phyloP scores from a whole-genome alignment of 208 protist genomes.

The Acanthamoeba quina region DNA sequence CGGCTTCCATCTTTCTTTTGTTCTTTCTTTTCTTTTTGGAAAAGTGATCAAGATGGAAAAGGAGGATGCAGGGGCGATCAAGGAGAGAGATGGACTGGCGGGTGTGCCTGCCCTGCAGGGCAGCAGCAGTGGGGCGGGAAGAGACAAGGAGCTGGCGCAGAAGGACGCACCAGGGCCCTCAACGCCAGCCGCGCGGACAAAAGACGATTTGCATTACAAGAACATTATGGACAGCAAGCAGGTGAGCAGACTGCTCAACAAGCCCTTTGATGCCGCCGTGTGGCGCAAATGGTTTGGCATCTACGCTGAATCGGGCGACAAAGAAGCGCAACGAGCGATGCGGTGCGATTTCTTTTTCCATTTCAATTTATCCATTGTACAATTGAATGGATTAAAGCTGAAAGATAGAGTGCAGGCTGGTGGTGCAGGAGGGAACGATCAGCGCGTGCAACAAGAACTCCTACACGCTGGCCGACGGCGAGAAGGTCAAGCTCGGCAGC shows the following conservation, averaged over 20 bases:
- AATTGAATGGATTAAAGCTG: background rate
- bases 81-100: no score
- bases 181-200: background rate
- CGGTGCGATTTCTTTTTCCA: background rate
- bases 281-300: slow-evolving; percentile 47
- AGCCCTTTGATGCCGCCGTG: slow-evolving; percentile 27
- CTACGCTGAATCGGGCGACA: background rate
- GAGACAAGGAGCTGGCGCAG: no score
- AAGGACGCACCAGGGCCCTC: background rate
- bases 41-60: no score
- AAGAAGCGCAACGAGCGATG: slow-evolving; percentile 2
- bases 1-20: no score
- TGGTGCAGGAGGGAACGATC: slow-evolving; percentile 23
- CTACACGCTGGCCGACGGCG: background rate
- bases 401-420: background rate
- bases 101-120: no score
- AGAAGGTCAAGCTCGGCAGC: background rate
- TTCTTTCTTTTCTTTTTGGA: no score
- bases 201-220: slow-evolving; percentile 19
- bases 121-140: no score
- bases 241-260: background rate
- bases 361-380: background rate
- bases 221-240: slow-evolving; percentile 42
- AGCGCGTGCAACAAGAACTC: slow-evolving; percentile 17
- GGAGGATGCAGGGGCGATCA: no score